Base-by-base conservation (phyloP, 2,329 filamentous ascomycete genomes). In the Botrytis hyacinthi region DNA sequence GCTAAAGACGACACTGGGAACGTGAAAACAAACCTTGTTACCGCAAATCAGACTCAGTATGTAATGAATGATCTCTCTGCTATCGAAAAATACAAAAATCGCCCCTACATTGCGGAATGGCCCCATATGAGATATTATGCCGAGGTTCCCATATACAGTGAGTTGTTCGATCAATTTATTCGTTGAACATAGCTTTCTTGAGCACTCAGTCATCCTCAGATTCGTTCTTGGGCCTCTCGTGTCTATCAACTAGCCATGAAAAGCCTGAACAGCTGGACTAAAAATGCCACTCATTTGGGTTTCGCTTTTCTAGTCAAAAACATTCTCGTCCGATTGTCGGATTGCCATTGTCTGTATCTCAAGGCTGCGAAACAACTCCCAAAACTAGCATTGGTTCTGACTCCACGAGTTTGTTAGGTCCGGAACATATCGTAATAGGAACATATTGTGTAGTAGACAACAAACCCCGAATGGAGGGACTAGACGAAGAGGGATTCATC, bases 391-490 rank as follows among this genome's bases (percentile, higher is more conserved):
- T 7, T 14, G 3, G 51, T 22, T 40, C 46, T 68, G 26, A 54
- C 26, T 20, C 37, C n/a, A 29, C 18, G 1, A 68, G 26, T 68
- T 18, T 29, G 22, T 29, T 40, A 72, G 71, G 71, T 66, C 71
- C 14, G n/a, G 70, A 73, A 9, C 77, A 78, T 9, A 68, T 75
- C 62, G 86, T 85, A 60, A 88, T 92, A 70, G 90, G 90, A 22
- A 86, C 86, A 20, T 88, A 88, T 72, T 87, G 87, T 72, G 85
- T 91, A 3, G 82, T 90, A 3, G 89, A 91, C 75, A 85, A 87
- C 46, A 83, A 83, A 26, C 85, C 87, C 0, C 86, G 88, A 29
- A 76, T 85, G 65, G 71, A 68, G 18, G 87, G 86, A 0, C 77
- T 92, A 12, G 82, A 83, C 16, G 74, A 81, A 0, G 83, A 84